A percentile compares a stretch with the other conserved stretches of the same genome.
These are phyloP conservation scores for Fomitopsis serialis DNA, from an alignment of 768 basidiomycete species.

Conservation along the genomic window DNA sequence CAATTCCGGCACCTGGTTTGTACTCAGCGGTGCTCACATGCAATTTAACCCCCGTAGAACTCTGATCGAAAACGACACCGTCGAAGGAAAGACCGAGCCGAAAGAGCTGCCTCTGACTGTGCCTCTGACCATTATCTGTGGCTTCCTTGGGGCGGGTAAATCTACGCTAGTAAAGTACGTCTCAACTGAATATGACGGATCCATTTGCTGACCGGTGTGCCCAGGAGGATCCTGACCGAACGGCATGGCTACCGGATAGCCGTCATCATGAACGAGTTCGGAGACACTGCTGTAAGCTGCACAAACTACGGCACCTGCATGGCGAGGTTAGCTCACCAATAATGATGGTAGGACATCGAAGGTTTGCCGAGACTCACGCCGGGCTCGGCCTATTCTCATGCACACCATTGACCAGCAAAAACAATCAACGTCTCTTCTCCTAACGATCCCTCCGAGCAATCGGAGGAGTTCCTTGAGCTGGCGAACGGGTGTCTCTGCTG, in stretches of 20 bases:
- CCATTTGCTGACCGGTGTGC: background rate
- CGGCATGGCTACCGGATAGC: slow-evolving; percentile 94
- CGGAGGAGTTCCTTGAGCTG: slow-evolving; percentile 86
- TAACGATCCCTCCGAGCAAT: slow-evolving; percentile 55
- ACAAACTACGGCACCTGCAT: no score
- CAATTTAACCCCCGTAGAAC: slow-evolving; percentile 1
- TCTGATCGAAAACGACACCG: slow-evolving; percentile 25
- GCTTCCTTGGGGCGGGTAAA: slow-evolving; percentile 93
- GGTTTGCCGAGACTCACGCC: slow-evolving; percentile 15
- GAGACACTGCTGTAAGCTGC: slow-evolving; percentile 87
- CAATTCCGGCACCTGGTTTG: background rate
- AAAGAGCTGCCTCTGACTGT: slow-evolving; percentile 34
- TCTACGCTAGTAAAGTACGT: slow-evolving; percentile 81
- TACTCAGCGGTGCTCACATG: background rate
- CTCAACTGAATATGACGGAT: background rate
- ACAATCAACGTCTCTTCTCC: slow-evolving; percentile 76
- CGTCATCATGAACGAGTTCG: slow-evolving; percentile 98
- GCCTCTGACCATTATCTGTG: slow-evolving; percentile 91
- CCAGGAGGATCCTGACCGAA: slow-evolving; percentile 83
- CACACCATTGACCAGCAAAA: slow-evolving; percentile 52
- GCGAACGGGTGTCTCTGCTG: slow-evolving; percentile 98
- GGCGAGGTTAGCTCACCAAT: no score
- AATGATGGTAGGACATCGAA: slow-evolving; percentile 73
- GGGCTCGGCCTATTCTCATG: background rate
- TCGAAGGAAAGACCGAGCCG: background rate